Percentiles rank a stretch among this genome's conserved stretches.
These are phyloP conservation scores for Pyrus betulifolia DNA, from an alignment of 306 rosid species.

Conservation along the genomic window DNA sequence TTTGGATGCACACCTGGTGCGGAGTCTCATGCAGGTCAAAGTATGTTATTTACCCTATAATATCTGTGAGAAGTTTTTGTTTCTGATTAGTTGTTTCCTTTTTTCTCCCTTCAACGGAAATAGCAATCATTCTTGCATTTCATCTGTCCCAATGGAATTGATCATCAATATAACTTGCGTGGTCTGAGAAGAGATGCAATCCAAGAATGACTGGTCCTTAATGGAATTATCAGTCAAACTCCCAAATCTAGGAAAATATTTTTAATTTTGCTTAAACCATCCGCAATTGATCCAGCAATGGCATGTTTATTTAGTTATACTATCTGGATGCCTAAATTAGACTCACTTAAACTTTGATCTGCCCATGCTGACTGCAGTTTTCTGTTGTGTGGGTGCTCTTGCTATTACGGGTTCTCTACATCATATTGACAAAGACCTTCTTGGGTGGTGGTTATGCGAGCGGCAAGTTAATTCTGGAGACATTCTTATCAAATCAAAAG, in stretches of 20 bases:
- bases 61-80: background rate
- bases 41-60: constrained; percentile 30
- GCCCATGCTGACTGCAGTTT: constrained; percentile 44
- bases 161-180: background rate
- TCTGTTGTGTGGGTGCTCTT: constrained; percentile 88
- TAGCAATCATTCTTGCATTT: background rate
- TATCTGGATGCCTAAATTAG: background rate
- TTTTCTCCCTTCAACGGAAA: background rate
- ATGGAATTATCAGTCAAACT: background rate
- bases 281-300: background rate
- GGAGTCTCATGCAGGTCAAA: constrained; percentile 90
- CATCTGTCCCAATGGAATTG: background rate
- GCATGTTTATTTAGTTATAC: background rate
- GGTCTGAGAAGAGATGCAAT: background rate
- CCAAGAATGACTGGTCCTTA: background rate
- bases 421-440: constrained; percentile 69
- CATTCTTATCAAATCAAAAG: background rate
- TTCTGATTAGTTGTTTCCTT: background rate
- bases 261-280: background rate
- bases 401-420: constrained; percentile 72
- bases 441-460: constrained; percentile 95
- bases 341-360: background rate
- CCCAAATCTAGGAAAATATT: background rate
- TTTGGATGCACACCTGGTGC: constrained; percentile 91
- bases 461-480: constrained; percentile 46